Evolutionary conservation across 805 yeast genomes (phyloP).

Genomic region (Monosporozyma solicola): DNA sequence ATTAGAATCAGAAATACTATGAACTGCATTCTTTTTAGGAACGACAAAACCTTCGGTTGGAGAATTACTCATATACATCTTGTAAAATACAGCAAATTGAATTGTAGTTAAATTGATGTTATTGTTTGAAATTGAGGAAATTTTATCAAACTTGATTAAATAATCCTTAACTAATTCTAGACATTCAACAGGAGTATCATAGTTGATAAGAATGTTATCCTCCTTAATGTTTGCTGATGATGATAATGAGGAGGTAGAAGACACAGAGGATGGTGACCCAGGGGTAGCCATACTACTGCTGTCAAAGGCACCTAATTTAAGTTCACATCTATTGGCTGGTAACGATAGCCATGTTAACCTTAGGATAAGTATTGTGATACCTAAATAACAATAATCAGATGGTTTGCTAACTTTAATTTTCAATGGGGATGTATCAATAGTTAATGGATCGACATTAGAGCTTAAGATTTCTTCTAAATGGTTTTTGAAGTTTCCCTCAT

Average conservation of each 20-base stretch:
- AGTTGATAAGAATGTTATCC: slow-evolving; percentile 20
- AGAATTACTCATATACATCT: slow-evolving; percentile 45
- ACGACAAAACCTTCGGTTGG: slow-evolving; percentile 36
- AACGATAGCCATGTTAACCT: slow-evolving; percentile 49
- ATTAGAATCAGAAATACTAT: slow-evolving; percentile 9
- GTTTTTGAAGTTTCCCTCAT: slow-evolving; percentile 37
- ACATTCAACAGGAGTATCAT: slow-evolving; percentile 25
- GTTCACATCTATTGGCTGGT: slow-evolving; percentile 35
- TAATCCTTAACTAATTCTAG: slow-evolving; percentile 23
- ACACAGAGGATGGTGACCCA: slow-evolving; percentile 5
- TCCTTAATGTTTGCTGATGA: slow-evolving; percentile 22
- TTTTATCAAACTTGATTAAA: slow-evolving; percentile 28
- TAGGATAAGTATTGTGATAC: slow-evolving; percentile 43
- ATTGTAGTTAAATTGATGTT: slow-evolving; percentile 34
- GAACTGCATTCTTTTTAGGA: slow-evolving; percentile 7
- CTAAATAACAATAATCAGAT: slow-evolving; percentile 37
- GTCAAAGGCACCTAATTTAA: slow-evolving; percentile 19
- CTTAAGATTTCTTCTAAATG: slow-evolving; percentile 24
- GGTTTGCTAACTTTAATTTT: slow-evolving; percentile 26
- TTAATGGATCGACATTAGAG: slow-evolving; percentile 1
- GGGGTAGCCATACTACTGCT: slow-evolving; percentile 4
- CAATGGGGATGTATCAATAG: slow-evolving; percentile 13
- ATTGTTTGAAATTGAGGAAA: slow-evolving; percentile 27
- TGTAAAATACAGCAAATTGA: slow-evolving; percentile 52
- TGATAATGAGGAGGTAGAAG: slow-evolving; percentile 11